These are phyloP conservation scores for Ziziphus jujuba DNA, from an alignment of 306 rosid species.

Conservation along the genomic window DNA sequence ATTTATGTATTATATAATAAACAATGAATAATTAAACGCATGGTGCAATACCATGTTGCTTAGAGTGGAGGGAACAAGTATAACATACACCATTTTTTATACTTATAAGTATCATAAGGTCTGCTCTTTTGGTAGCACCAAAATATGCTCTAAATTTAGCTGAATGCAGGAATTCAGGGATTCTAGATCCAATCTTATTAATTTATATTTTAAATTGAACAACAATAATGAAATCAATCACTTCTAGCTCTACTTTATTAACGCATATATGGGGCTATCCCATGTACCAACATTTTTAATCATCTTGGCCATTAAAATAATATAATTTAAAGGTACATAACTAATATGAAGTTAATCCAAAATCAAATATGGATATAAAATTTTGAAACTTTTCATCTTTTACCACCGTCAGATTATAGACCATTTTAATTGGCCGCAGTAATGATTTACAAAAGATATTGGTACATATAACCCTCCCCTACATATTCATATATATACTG, in stretches of 20 bases:
- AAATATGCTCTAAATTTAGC: conserved; percentile 7
- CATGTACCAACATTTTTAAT: no score
- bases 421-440: no score
- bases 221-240: conserved; percentile 7
- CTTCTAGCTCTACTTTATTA: neutral
- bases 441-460: no score
- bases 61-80: conserved; percentile 28
- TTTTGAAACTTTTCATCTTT: no score
- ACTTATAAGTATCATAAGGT: conserved; percentile 16
- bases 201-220: neutral
- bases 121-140: conserved; percentile 25
- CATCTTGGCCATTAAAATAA: no score
- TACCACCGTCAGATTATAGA: no score
- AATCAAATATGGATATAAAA: no score
- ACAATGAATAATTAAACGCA: neutral
- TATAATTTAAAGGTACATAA: no score
- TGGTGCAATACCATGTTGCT: conserved; percentile 21
- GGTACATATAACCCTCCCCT: no score
- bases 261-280: no score
- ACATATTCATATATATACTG: no score
- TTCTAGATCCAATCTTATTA: neutral
- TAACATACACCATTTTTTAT: neutral
- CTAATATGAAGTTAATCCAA: no score
- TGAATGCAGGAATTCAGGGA: conserved; percentile 11
- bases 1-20: conserved; percentile 10